Evolutionary conservation across 345 rosid genomes (phyloP).

Genomic region (Brassica nigra): DNA sequence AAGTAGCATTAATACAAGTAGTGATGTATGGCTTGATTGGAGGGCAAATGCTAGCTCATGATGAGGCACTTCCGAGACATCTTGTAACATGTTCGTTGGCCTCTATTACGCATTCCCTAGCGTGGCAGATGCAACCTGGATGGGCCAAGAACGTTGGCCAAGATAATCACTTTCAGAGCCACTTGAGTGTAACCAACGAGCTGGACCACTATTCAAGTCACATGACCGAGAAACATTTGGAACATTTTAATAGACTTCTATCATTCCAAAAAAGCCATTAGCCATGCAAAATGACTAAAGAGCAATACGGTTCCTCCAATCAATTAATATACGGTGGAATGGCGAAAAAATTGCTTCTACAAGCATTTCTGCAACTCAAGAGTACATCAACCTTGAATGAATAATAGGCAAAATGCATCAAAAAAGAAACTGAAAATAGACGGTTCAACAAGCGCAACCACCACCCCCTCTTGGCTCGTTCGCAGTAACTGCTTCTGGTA

Average conservation of each 20-base stretch:
- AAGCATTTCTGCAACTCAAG: slow-evolving; percentile 31
- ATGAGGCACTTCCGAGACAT: not conserved
- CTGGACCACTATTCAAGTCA: too few relatives aligned
- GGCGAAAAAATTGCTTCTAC: slow-evolving; percentile 25
- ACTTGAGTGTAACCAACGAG: too few relatives aligned
- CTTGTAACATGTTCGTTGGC: not conserved
- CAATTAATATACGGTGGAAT: slow-evolving; percentile 38
- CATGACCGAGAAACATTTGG: not conserved
- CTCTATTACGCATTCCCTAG: not conserved
- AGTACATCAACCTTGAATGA: slow-evolving; percentile 30
- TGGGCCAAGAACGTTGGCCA: not conserved
- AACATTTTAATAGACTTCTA: not conserved
- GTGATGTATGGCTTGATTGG: not conserved
- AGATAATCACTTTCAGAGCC: too few relatives aligned
- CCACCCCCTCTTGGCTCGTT: slow-evolving; percentile 63
- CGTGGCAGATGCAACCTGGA: too few relatives aligned
- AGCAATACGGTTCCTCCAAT: slow-evolving; percentile 23
- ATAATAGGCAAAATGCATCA: not conserved
- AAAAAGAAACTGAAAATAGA: not conserved
- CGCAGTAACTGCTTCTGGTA: slow-evolving; percentile 67
- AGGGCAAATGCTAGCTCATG: not conserved
- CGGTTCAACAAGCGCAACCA: slow-evolving; percentile 70
- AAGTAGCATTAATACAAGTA: not conserved
- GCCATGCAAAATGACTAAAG: not conserved
- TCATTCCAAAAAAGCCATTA: not conserved